Percentiles rank a stretch among this genome's conserved stretches.
Evolutionary conservation across 139 green algal species (phyloP).

Genomic region (Tetradesmus obliquus): DNA sequence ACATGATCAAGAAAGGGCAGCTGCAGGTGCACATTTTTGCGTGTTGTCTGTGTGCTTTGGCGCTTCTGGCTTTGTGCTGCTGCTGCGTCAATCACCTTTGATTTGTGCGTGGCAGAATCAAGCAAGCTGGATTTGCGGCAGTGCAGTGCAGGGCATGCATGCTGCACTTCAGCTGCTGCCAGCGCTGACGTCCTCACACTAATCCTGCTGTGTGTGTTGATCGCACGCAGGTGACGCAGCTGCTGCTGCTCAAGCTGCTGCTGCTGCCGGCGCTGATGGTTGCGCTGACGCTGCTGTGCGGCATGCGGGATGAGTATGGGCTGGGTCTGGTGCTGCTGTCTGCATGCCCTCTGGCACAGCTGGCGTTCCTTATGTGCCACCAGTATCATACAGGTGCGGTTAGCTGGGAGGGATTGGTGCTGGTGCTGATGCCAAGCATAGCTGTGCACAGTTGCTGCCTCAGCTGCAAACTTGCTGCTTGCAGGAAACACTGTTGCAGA

Average conservation of each 20-base stretch:
- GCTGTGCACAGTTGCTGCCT: too few species aligned
- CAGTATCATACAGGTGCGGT: neutral
- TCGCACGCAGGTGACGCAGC: conserved; percentile 2
- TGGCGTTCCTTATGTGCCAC: conserved; percentile 12
- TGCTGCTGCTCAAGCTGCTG: conserved; percentile 26
- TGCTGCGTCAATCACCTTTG: too few species aligned
- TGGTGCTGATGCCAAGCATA: neutral
- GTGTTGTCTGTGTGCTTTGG: too few species aligned
- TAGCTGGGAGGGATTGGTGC: neutral
- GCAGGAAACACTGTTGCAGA: too few species aligned
- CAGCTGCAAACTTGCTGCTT: too few species aligned
- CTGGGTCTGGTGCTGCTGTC: conserved; percentile 21
- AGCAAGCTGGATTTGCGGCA: too few species aligned
- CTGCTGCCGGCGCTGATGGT: conserved; percentile 24
- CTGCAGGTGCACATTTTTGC: too few species aligned
- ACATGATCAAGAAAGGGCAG: too few species aligned
- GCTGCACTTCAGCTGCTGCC: too few species aligned
- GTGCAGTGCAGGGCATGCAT: too few species aligned
- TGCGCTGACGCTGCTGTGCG: neutral
- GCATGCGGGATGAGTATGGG: neutral
- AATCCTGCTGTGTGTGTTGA: neutral
- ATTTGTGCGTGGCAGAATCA: too few species aligned
- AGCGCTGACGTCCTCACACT: neutral
- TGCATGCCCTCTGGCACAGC: neutral
- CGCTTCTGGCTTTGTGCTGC: too few species aligned